These are phyloP conservation scores for Allantophomopsis lycopodina DNA, from an alignment of 2,329 filamentous ascomycete species.

Conservation along the genomic window DNA sequence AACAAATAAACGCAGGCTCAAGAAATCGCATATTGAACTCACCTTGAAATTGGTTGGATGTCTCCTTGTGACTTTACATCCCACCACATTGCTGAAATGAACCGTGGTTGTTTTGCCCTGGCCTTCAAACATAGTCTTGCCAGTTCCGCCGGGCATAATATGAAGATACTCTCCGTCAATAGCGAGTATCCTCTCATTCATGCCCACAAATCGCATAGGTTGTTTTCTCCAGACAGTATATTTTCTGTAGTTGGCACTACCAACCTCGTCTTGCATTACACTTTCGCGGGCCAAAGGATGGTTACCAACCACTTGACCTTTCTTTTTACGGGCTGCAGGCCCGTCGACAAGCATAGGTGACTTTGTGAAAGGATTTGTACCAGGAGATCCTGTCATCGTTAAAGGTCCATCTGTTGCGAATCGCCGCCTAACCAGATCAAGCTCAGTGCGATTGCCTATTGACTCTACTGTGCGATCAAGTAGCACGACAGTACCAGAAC, in stretches of 20 bases:
- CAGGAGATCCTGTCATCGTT: slow-evolving; percentile 51
- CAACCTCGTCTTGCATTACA: slow-evolving; percentile 43
- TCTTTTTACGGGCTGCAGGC: slow-evolving; percentile 32
- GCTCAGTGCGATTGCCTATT: slow-evolving; percentile 58
- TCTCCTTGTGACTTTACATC: slow-evolving; percentile 67
- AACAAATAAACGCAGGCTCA: background rate
- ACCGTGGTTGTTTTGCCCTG: slow-evolving; percentile 65
- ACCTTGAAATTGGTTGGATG: slow-evolving; percentile 74
- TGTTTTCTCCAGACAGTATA: slow-evolving; percentile 75
- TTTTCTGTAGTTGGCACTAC: slow-evolving; percentile 51
- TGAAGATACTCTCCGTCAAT: slow-evolving; percentile 82
- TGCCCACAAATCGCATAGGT: slow-evolving; percentile 65
- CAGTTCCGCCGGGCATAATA: slow-evolving; percentile 59
- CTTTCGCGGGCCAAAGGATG: slow-evolving; percentile 56
- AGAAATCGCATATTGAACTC: slow-evolving; percentile 10
- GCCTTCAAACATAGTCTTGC: slow-evolving; percentile 49
- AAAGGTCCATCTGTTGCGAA: slow-evolving; percentile 64
- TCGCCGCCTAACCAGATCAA: slow-evolving; percentile 62
- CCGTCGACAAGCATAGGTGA: slow-evolving; percentile 30
- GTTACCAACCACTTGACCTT: slow-evolving; percentile 40
- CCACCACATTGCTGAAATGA: slow-evolving; percentile 70
- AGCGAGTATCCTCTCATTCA: slow-evolving; percentile 62
- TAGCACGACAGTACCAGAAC: slow-evolving; percentile 61
- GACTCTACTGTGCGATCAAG: slow-evolving; percentile 69
- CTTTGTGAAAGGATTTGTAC: background rate